Evolutionary conservation across 2,329 filamentous ascomycete genomes (phyloP).

Genomic region (Chaetomiaceae sp.): DNA sequence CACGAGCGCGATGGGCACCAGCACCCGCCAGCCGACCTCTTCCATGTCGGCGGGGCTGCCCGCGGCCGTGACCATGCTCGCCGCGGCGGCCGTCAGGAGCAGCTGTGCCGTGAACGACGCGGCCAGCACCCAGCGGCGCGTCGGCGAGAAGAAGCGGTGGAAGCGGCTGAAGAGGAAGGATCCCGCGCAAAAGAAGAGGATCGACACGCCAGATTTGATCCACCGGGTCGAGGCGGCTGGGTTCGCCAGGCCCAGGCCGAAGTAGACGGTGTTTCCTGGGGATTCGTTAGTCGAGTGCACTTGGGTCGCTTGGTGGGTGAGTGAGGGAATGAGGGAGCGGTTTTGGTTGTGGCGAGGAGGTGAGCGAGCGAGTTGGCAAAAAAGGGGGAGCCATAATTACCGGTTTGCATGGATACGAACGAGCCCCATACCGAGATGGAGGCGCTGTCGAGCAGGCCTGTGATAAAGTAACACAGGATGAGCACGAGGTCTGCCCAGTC

Average conservation of each 20-base stretch:
- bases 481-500: slow-evolving; percentile 65
- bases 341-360: neutral
- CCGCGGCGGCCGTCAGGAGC: slow-evolving; percentile 47
- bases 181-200: slow-evolving; percentile 66
- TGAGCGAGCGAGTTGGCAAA: no score
- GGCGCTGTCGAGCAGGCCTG: slow-evolving; percentile 71
- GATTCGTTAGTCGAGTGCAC: no score
- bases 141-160: slow-evolving; percentile 59
- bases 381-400: slow-evolving; percentile 33
- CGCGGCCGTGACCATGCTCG: slow-evolving; percentile 44
- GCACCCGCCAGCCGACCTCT: slow-evolving; percentile 53
- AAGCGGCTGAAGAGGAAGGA: slow-evolving; percentile 67
- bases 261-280: slow-evolving; percentile 70
- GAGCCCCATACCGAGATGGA: slow-evolving; percentile 73
- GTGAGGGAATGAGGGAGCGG: neutral
- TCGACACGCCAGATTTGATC: slow-evolving; percentile 68
- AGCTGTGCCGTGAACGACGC: slow-evolving; percentile 53
- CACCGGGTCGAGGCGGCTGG: slow-evolving; percentile 54
- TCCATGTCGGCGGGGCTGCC: slow-evolving; percentile 34
- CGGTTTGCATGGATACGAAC: slow-evolving; percentile 82
- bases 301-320: neutral
- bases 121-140: slow-evolving; percentile 61
- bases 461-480: slow-evolving; percentile 70
- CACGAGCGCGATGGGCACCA: slow-evolving; percentile 63
- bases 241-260: slow-evolving; percentile 67